Conservation (phyloP, 164 flowering plant species). For the Dillenia suffruticosa region DNA sequence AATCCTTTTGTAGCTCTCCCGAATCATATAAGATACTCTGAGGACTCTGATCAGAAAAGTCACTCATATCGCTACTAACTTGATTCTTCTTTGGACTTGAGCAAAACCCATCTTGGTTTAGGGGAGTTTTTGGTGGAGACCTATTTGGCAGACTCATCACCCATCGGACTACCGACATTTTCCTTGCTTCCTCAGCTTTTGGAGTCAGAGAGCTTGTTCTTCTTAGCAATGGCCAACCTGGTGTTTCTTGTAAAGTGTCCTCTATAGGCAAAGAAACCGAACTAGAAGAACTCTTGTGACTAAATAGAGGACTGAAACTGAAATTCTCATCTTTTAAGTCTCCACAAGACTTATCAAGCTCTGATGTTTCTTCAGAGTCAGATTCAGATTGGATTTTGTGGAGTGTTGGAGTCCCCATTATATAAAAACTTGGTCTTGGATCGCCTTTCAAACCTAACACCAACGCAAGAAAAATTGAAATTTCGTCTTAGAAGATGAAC, state of each 20-base stretch:
- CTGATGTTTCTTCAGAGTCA: constrained; percentile 25
- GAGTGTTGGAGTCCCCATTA: neutral
- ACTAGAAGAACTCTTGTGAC: constrained; percentile 1
- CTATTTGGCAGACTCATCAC: constrained; percentile 50
- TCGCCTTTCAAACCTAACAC: constrained; percentile 22
- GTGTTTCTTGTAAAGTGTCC: constrained; percentile 25
- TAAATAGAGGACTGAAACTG: neutral
- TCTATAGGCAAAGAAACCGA: constrained; percentile 20
- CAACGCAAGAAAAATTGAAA: neutral
- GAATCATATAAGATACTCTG: constrained; percentile 9
- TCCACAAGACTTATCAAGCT: neutral
- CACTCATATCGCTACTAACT: constrained; percentile 12
- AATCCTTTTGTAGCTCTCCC: constrained; percentile 29
- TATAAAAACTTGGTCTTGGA: constrained; percentile 34
- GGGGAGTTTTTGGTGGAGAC: constrained; percentile 19
- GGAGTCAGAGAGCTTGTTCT: constrained; percentile 19
- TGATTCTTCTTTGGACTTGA: constrained; percentile 15
- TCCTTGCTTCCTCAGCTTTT: constrained; percentile 27
- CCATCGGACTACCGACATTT: constrained; percentile 58
- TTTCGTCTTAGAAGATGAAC: too few species aligned
- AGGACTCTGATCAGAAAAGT: constrained; percentile 6
- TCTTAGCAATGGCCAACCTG: constrained; percentile 75
- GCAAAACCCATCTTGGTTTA: constrained; percentile 1
- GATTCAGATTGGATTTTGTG: constrained; percentile 29
- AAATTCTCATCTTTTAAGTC: neutral